phyloP scores from a whole-genome alignment of 2,329 filamentous ascomycete species.

The Aureobasidium sp. region DNA sequence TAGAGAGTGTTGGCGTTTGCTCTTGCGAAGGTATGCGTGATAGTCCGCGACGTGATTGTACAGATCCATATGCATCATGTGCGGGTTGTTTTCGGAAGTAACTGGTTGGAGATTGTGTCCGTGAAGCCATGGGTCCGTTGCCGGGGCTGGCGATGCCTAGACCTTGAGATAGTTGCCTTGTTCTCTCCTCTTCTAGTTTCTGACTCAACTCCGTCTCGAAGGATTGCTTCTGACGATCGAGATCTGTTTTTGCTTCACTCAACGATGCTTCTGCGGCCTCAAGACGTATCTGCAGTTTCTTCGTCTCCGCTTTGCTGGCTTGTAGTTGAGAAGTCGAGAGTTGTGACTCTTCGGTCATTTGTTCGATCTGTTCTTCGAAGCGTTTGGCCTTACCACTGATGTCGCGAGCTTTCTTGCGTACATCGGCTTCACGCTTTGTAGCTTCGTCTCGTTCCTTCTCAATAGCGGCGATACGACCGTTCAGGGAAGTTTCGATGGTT shows the following conservation, averaged over 20 bases:
- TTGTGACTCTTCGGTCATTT: constrained; percentile 69
- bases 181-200: constrained; percentile 70
- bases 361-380: constrained; percentile 86
- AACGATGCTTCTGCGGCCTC: constrained; percentile 71
- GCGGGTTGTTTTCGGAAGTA: constrained; percentile 44
- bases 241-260: constrained; percentile 60
- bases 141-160: constrained; percentile 27
- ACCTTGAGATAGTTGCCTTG: constrained; percentile 35
- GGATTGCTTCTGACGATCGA: constrained; percentile 65
- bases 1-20: constrained; percentile 17
- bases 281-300: constrained; percentile 69
- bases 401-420: constrained; percentile 91
- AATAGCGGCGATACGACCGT: constrained; percentile 77
- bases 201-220: constrained; percentile 64
- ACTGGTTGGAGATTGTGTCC: constrained; percentile 40
- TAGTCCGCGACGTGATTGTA: constrained; percentile 27
- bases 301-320: constrained; percentile 64
- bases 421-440: constrained; percentile 82
- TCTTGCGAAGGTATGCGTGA: constrained; percentile 18
- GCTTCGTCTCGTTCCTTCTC: constrained; percentile 95
- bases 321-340: constrained; percentile 70
- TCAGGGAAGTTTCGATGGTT: constrained; percentile 88
- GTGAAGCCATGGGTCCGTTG: constrained; percentile 29
- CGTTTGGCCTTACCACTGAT: constrained; percentile 73
- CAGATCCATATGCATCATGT: constrained; percentile 39